Base-by-base conservation (phyloP, 2,329 filamentous ascomycete species). In the Parafenestella ontariensis region DNA sequence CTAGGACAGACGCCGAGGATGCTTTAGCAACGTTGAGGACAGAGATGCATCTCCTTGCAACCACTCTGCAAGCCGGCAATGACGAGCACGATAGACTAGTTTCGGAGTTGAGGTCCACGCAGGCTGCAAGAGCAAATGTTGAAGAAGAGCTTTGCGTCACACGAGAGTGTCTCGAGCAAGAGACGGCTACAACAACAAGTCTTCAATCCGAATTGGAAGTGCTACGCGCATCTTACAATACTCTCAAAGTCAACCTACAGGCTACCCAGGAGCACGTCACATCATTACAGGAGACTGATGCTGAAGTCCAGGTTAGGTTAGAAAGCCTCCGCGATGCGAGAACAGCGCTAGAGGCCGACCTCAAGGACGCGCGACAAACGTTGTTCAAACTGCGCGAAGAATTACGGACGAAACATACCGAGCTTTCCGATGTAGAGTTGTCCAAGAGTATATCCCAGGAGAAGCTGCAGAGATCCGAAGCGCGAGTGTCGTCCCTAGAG, bases 371-470 rank as follows among this genome's bases (percentile, higher is more conserved):
- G 2, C 65, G 62, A 23, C 53, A 65, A 28, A 54, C 60, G 1
- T 59, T 64, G 3, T 61, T 56, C 3, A 58, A 52, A 17, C 47
- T 75, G 2, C 59, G 63, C 15, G 52, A 62, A 29, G 59, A 68
- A 5, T 26, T 73, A 26, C 54, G 66, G 10, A 49, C 49, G 23
- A 66, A 53, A 29, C 61, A 64, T 5, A 52, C 48, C 15, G 65
- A 69, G 45, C 65, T 76, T n/a, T 49, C 47, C 9, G 51, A 56
- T 3, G 49, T 72, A 29, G 63, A 70, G 41, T 52, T 54, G 36
- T 65, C 65, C 2, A 63, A 62, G 39, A 39, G 26, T 5, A 56
- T 64, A 2, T 46, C 71, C 3, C 44, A 70, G 26, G 43, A 60
- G 7, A 62, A 67, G 34, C 52, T 74, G 3, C 54, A 61, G 9